Conservation (phyloP, 2,329 filamentous ascomycete species). For the Diplodia corticola region DNA sequence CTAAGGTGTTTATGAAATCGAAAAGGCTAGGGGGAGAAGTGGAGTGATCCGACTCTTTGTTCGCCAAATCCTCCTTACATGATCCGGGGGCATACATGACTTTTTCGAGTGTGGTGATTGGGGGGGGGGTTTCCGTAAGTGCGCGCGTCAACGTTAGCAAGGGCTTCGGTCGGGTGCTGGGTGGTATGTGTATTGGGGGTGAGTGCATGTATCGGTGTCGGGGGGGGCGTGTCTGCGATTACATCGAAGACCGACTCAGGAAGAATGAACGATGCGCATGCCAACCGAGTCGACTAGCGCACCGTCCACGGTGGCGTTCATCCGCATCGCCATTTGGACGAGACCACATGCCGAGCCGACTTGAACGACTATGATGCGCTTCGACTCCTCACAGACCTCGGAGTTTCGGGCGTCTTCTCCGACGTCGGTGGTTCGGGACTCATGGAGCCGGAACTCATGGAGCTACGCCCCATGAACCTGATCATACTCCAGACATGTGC, state of each 20-base stretch:
- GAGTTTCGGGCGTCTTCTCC: neutral
- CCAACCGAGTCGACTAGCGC: neutral
- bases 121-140: constrained; percentile 17
- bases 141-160: constrained; percentile 21
- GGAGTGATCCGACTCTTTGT: constrained; percentile 19
- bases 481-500: neutral
- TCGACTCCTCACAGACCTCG: neutral
- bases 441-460: neutral
- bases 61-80: constrained; percentile 26
- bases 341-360: neutral
- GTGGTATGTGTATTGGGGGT: constrained; percentile 19
- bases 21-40: constrained; percentile 12
- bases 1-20: constrained; percentile 8
- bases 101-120: constrained; percentile 15
- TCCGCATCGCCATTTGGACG: neutral
- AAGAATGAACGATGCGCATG: neutral
- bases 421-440: neutral
- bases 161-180: constrained; percentile 13
- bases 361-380: neutral
- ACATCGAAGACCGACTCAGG: neutral
- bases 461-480: neutral
- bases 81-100: constrained; percentile 27
- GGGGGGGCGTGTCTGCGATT: constrained; percentile 11
- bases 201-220: constrained; percentile 15
- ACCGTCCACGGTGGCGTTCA: neutral